Conservation (phyloP, 2,329 filamentous ascomycete species). For the Penicillium sp. region DNA sequence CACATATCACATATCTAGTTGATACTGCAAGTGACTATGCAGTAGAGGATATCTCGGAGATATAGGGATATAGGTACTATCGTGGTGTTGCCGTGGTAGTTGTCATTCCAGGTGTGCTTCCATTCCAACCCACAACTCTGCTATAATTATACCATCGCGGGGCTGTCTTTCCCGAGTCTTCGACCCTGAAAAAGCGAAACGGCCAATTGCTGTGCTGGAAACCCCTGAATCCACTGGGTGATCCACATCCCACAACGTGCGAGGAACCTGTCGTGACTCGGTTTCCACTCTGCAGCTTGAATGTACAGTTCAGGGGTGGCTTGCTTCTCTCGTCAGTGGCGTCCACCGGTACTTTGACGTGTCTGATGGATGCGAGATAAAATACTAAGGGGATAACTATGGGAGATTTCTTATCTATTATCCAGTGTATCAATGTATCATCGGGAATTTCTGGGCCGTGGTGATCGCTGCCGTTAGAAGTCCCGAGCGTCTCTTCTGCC, state of each 20-base stretch:
- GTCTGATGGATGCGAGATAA: too few relatives aligned
- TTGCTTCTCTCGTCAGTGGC: background rate
- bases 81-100: background rate
- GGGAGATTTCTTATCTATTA: background rate
- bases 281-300: conserved; percentile 5
- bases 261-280: conserved; percentile 13
- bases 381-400: conserved; percentile 1
- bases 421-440: conserved; percentile 9
- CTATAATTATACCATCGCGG: conserved; percentile 13
- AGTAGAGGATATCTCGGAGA: background rate
- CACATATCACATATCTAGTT: too few relatives aligned
- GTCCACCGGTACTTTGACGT: background rate
- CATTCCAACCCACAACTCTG: background rate
- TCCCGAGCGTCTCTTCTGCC: conserved; percentile 5
- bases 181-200: conserved; percentile 2
- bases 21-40: too few relatives aligned
- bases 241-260: conserved; percentile 25
- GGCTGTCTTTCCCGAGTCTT: conserved; percentile 5
- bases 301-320: background rate
- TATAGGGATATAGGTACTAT: background rate
- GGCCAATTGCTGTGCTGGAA: conserved; percentile 17
- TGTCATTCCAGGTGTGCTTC: background rate
- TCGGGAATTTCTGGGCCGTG: conserved; percentile 8
- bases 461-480: conserved; percentile 10
- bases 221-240: conserved; percentile 14